Conservation (phyloP, 1,139 yeast genomes). For the Sporopachydermia cereana region DNA sequence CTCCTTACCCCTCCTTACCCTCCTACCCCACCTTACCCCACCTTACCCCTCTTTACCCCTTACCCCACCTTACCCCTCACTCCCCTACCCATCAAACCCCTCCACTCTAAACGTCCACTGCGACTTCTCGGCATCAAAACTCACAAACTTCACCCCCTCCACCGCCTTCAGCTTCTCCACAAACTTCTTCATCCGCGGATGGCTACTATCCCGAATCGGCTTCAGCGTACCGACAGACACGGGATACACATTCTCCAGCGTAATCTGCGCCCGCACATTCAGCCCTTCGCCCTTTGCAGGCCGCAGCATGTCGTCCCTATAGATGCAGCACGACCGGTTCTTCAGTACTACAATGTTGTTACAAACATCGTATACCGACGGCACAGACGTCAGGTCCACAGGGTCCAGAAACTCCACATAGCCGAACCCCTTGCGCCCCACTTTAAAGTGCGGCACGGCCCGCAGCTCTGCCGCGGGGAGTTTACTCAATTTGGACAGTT, state of each 20-base stretch:
- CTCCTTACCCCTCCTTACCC: neutral
- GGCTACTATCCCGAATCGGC: constrained; percentile 70
- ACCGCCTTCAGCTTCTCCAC: constrained; percentile 52
- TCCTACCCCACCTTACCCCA: neutral
- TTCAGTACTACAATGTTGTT: constrained; percentile 56
- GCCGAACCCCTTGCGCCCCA: constrained; percentile 79
- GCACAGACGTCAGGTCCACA: constrained; percentile 65
- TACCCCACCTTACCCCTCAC: neutral
- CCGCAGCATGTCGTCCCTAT: constrained; percentile 53
- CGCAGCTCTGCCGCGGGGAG: constrained; percentile 54
- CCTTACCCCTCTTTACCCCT: neutral
- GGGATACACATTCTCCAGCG: constrained; percentile 74
- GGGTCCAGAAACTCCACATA: constrained; percentile 64
- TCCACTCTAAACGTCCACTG: constrained; percentile 64
- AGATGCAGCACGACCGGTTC: constrained; percentile 51
- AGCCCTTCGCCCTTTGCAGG: constrained; percentile 77
- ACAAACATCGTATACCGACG: constrained; percentile 47
- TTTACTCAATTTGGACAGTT: constrained; percentile 46
- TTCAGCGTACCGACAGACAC: constrained; percentile 57
- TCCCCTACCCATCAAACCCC: constrained; percentile 2
- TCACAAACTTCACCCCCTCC: constrained; percentile 50
- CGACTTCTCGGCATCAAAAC: constrained; percentile 73
- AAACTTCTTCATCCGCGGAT: constrained; percentile 59
- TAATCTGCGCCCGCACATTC: constrained; percentile 61
- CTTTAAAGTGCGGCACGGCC: constrained; percentile 49